These are phyloP conservation scores for Plasmodium knowlesi DNA, from an alignment of 169 alveolate species.

Conservation along the genomic window DNA sequence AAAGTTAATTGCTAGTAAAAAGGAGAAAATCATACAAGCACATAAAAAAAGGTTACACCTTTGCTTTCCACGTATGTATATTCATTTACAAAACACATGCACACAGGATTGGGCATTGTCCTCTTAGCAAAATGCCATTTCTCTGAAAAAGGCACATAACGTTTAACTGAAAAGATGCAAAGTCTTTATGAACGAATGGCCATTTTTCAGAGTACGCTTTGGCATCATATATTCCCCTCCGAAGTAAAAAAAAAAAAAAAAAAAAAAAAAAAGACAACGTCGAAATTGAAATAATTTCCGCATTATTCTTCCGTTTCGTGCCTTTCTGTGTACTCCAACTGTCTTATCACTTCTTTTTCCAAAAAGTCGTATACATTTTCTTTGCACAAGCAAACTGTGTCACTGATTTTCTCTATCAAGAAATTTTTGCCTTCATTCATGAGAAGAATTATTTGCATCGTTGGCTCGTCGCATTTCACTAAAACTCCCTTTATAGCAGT, in stretches of 20 bases:
- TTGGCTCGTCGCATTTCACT: slow-evolving; percentile 83
- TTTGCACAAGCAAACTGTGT: slow-evolving; percentile 84
- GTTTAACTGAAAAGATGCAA: not conserved
- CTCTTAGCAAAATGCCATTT: not conserved
- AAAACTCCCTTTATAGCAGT: slow-evolving; percentile 76
- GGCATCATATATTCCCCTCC: not conserved
- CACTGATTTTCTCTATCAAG: slow-evolving; percentile 85
- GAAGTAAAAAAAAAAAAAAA: slow-evolving; percentile 12
- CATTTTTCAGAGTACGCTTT: slow-evolving; percentile 49
- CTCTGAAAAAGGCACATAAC: not conserved
- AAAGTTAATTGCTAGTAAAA: not conserved
- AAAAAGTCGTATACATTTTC: slow-evolving; percentile 82
- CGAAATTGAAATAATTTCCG: not conserved
- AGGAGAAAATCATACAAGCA: not conserved
- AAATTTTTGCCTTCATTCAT: slow-evolving; percentile 83
- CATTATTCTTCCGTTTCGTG: slow-evolving; percentile 58
- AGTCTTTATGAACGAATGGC: not conserved
- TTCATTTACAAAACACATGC: not conserved
- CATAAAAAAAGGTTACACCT: not conserved
- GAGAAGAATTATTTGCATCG: slow-evolving; percentile 84
- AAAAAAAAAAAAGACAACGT: slow-evolving; percentile 69
- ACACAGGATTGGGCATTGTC: not conserved
- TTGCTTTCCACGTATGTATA: not conserved
- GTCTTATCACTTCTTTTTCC: slow-evolving; percentile 65
- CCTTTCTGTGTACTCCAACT: slow-evolving; percentile 70